Percentiles rank a stretch among this genome's conserved stretches.
These are phyloP conservation scores for Debaryomyces sp. DNA, from an alignment of 1,139 yeast genomes.

Conservation along the genomic window DNA sequence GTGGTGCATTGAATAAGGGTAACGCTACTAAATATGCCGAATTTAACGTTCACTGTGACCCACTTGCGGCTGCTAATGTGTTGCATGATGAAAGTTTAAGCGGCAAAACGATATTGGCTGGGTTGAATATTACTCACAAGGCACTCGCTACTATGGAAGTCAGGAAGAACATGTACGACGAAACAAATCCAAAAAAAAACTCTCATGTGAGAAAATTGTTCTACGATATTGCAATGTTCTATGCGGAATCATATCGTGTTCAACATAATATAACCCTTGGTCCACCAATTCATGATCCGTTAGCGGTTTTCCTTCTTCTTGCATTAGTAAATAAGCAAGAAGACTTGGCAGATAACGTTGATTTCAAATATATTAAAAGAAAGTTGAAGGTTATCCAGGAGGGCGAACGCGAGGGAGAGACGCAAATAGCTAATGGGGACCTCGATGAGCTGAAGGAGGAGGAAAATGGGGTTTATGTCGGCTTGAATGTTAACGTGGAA, in stretches of 20 bases:
- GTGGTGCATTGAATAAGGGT: slow-evolving; percentile 62
- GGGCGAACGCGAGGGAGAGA: slow-evolving; percentile 39
- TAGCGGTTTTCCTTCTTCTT: slow-evolving; percentile 64
- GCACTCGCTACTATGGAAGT: slow-evolving; percentile 59
- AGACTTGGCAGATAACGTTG: slow-evolving; percentile 29
- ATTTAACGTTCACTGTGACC: slow-evolving; percentile 77
- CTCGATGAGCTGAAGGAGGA: slow-evolving; percentile 28
- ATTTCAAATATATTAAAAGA: slow-evolving; percentile 33
- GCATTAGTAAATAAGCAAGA: slow-evolving; percentile 40
- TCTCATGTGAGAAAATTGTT: slow-evolving; percentile 54
- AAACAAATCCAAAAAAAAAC: slow-evolving; percentile 15
- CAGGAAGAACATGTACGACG: slow-evolving; percentile 31
- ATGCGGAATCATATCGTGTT: slow-evolving; percentile 48
- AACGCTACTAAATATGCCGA: slow-evolving; percentile 64
- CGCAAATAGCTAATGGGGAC: slow-evolving; percentile 30
- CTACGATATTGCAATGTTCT: slow-evolving; percentile 59
- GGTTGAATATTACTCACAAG: slow-evolving; percentile 72
- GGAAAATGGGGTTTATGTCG: slow-evolving; percentile 47
- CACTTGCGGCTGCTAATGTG: slow-evolving; percentile 67
- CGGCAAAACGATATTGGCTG: slow-evolving; percentile 57
- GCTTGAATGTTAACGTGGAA: slow-evolving; percentile 43
- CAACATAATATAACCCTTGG: slow-evolving; percentile 54
- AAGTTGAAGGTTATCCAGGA: slow-evolving; percentile 26
- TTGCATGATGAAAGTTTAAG: slow-evolving; percentile 49
- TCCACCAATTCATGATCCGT: slow-evolving; percentile 84